Percentiles rank a stretch among this genome's conserved stretches.
Evolutionary conservation across 2,329 filamentous ascomycete genomes (phyloP).

Genomic region (Xylariaceae sp.): DNA sequence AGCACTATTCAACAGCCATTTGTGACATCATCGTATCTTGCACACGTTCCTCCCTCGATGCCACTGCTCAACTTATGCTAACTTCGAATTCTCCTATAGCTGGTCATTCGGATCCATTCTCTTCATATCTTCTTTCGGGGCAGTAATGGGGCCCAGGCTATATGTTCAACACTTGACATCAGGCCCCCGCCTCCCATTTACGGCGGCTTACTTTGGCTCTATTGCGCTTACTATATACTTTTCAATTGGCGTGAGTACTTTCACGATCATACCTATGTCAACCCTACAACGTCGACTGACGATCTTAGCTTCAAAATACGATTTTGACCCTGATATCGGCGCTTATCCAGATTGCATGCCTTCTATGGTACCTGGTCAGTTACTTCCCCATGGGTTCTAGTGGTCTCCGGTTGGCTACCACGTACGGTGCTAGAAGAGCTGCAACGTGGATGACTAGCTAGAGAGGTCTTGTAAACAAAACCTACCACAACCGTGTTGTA

Average conservation of each 20-base stretch:
- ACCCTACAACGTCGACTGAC: constrained; percentile 20
- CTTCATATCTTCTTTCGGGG: constrained; percentile 88
- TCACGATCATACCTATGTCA: background rate
- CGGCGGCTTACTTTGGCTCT: constrained; percentile 89
- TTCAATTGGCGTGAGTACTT: constrained; percentile 74
- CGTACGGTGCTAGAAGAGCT: constrained; percentile 79
- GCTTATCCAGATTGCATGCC: constrained; percentile 74
- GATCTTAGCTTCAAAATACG: constrained; percentile 69
- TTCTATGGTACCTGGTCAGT: constrained; percentile 91
- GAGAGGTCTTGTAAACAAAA: constrained; percentile 21
- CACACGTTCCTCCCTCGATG: background rate
- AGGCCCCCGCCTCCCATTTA: constrained; percentile 81
- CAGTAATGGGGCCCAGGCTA: constrained; percentile 83
- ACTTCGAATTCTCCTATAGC: constrained; percentile 47
- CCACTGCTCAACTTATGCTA: constrained; percentile 16
- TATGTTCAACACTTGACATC: constrained; percentile 85
- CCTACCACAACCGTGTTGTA: constrained; percentile 14
- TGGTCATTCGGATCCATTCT: constrained; percentile 91
- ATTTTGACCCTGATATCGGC: constrained; percentile 81
- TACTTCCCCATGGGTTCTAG: constrained; percentile 97
- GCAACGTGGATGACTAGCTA: constrained; percentile 83
- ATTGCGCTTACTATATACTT: constrained; percentile 89
- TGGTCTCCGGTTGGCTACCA: constrained; percentile 79
- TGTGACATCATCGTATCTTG: constrained; percentile 11
- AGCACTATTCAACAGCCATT: constrained; percentile 21